A percentile compares a stretch with the other conserved stretches of the same genome.
Evolutionary conservation across 1,284 basidiomycete genomes (phyloP).

Genomic region (Ganoderma leucocontextum): DNA sequence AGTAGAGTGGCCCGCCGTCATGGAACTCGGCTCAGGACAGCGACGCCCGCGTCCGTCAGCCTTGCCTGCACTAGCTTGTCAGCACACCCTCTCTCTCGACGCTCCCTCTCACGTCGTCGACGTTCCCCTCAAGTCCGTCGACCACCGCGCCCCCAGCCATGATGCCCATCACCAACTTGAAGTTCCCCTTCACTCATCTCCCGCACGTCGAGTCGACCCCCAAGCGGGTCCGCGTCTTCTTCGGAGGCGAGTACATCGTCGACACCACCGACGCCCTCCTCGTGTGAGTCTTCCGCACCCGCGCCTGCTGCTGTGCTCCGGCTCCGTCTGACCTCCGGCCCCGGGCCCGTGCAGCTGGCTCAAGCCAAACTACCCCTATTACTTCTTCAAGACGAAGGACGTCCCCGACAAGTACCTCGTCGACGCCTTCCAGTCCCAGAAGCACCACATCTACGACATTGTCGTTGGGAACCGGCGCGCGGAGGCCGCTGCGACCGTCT

Average conservation of each 20-base stretch:
- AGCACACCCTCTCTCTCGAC: not conserved
- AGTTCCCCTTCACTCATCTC: conserved; percentile 34
- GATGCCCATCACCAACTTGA: not conserved
- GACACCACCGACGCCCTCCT: conserved; percentile 63
- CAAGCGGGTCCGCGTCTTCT: conserved; percentile 63
- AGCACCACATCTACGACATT: conserved; percentile 52
- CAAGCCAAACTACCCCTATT: conserved; percentile 58
- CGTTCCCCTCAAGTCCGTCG: conserved; percentile 1
- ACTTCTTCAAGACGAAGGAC: conserved; percentile 59
- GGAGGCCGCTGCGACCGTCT: conserved; percentile 51
- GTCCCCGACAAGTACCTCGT: conserved; percentile 51
- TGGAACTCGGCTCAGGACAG: not conserved
- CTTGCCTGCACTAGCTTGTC: not conserved
- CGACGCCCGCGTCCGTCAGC: conserved; percentile 14
- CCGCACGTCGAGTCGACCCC: conserved; percentile 40
- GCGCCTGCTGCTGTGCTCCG: not conserved
- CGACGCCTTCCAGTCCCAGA: conserved; percentile 40
- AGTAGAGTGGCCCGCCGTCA: conserved; percentile 2
- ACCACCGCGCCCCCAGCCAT: not conserved
- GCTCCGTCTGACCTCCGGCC: conserved; percentile 1
- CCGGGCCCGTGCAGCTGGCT: conserved; percentile 57
- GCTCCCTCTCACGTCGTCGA: not conserved
- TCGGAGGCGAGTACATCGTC: conserved; percentile 58
- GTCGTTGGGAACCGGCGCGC: conserved; percentile 51
- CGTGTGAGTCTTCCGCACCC: conserved; percentile 52